Conservation (phyloP, 768 basidiomycete genomes). For the Collybia mongolica region DNA sequence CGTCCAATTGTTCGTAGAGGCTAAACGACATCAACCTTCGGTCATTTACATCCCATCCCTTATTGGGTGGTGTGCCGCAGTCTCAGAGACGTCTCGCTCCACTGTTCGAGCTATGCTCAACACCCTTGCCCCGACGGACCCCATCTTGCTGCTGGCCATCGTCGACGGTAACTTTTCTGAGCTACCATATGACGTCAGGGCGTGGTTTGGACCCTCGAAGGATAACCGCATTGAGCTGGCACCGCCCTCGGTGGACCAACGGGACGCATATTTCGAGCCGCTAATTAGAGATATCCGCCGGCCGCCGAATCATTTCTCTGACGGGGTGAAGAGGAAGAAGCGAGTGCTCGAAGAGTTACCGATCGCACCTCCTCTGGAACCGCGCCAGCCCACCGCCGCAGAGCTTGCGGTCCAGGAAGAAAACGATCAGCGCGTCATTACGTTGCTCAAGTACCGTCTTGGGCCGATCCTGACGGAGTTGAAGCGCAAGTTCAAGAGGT, state of each 20-base stretch:
- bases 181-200: conserved; percentile 78
- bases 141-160: conserved; percentile 88
- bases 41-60: conserved; percentile 94
- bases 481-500: conserved; percentile 90
- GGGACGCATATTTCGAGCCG: conserved; percentile 73
- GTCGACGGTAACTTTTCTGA: conserved; percentile 73
- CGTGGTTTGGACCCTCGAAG: conserved; percentile 84
- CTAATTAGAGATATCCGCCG: conserved; percentile 68
- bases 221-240: conserved; percentile 73
- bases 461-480: conserved; percentile 86
- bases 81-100: conserved; percentile 80
- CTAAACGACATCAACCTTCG: conserved; percentile 94
- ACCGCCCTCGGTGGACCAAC: conserved; percentile 51
- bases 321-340: conserved; percentile 80
- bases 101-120: conserved; percentile 92
- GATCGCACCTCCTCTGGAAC: conserved; percentile 87
- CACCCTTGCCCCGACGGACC: conserved; percentile 87
- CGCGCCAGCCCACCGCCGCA: conserved; percentile 74
- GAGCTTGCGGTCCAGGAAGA: conserved; percentile 84
- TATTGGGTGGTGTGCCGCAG: conserved; percentile 78
- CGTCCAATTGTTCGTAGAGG: conserved; percentile 94
- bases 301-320: conserved; percentile 86
- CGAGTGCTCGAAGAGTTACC: conserved; percentile 85
- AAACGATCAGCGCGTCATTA: conserved; percentile 74
- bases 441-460: conserved; percentile 87